phyloP scores from a whole-genome alignment of 2,329 filamentous ascomycete genomes.

The Cercospora nicotianae region DNA sequence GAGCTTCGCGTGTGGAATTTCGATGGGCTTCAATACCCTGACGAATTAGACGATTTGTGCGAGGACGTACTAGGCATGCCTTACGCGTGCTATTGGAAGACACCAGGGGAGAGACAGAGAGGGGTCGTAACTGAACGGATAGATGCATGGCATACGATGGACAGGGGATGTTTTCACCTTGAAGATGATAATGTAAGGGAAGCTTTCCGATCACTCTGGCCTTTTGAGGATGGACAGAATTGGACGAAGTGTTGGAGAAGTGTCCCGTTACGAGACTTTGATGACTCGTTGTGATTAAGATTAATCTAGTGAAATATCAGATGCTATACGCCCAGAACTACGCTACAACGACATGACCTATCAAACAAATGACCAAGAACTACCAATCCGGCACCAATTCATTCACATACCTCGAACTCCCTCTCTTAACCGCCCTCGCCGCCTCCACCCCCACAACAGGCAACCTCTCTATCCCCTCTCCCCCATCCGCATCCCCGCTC shows the following conservation, averaged over 20 bases:
- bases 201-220: background rate
- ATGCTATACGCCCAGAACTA: too few relatives aligned
- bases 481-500: background rate
- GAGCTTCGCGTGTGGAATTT: background rate
- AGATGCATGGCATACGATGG: background rate
- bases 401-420: slow-evolving; percentile 47
- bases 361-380: background rate
- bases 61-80: background rate
- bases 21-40: background rate
- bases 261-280: background rate
- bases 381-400: slow-evolving; percentile 53
- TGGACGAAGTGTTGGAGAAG: background rate
- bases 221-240: background rate
- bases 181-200: background rate
- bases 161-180: background rate
- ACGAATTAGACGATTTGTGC: background rate
- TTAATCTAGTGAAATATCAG: background rate
- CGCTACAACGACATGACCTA: too few relatives aligned
- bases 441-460: slow-evolving; percentile 50
- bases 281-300: background rate
- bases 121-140: background rate
- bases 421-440: slow-evolving; percentile 49
- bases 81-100: background rate
- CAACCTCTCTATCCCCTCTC: slow-evolving; percentile 40
- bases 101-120: background rate